Conservation (phyloP, 1,139 yeast species). For the Hyphopichia buzzinii region DNA sequence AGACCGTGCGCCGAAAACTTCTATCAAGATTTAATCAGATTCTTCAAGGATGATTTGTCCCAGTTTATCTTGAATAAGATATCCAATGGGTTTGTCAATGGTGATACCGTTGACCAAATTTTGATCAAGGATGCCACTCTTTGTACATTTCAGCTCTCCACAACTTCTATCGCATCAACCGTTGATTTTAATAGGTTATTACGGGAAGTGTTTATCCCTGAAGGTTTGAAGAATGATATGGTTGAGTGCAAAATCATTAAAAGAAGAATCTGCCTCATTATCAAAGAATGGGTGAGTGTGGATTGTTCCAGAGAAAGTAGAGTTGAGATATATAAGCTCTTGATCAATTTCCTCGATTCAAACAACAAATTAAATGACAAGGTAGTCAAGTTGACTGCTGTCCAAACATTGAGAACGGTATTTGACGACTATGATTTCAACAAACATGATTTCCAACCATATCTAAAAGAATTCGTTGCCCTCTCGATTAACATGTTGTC, state of each 20-base stretch:
- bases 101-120: constrained; percentile 46
- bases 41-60: constrained; percentile 60
- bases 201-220: constrained; percentile 62
- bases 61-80: constrained; percentile 65
- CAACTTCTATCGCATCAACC: constrained; percentile 60
- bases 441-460: constrained; percentile 65
- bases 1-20: constrained; percentile 87
- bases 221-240: constrained; percentile 47
- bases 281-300: constrained; percentile 78
- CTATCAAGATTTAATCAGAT: constrained; percentile 69
- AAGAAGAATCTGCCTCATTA: constrained; percentile 72
- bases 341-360: constrained; percentile 45
- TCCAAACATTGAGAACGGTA: constrained; percentile 66
- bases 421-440: constrained; percentile 88
- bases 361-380: constrained; percentile 53
- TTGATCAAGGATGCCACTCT: constrained; percentile 76
- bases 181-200: constrained; percentile 65
- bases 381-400: constrained; percentile 73
- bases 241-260: constrained; percentile 61
- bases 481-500: constrained; percentile 48
- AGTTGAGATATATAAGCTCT: constrained; percentile 57
- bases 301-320: constrained; percentile 61
- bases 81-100: constrained; percentile 44
- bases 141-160: constrained; percentile 77
- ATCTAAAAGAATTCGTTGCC: constrained; percentile 50